Conservation (phyloP, 1,284 basidiomycete species). For the Pseudozyma thailandica region DNA sequence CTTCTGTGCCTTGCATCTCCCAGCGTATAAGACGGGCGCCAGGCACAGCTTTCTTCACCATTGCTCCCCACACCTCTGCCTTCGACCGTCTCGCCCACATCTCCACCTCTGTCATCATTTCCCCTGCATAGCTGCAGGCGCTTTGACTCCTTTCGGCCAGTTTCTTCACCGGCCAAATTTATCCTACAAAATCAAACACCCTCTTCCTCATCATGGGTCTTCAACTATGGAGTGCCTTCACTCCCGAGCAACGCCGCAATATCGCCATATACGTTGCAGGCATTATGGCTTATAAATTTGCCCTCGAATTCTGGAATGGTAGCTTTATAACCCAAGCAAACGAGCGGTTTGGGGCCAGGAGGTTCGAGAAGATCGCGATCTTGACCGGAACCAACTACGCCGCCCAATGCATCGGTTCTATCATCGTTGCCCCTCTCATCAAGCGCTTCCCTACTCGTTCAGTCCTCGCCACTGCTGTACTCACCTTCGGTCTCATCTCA, state of each 20-base stretch:
- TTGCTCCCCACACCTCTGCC: neutral
- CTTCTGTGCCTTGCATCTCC: no score
- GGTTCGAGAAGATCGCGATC: slow-evolving; percentile 62
- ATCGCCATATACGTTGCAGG: slow-evolving; percentile 58
- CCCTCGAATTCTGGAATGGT: slow-evolving; percentile 54
- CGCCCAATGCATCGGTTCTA: slow-evolving; percentile 64
- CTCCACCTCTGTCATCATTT: no score
- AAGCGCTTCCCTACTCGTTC: slow-evolving; percentile 67
- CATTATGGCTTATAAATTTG: slow-evolving; percentile 62
- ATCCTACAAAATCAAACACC: neutral
- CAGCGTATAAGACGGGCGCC: neutral
- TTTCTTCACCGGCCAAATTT: neutral
- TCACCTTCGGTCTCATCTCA: slow-evolving; percentile 67
- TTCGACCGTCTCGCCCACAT: neutral
- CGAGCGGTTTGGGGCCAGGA: slow-evolving; percentile 55
- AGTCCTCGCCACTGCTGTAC: slow-evolving; percentile 65
- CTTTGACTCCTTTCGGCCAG: neutral
- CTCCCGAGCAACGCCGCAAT: slow-evolving; percentile 55
- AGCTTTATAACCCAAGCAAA: slow-evolving; percentile 64
- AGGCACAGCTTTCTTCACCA: neutral
- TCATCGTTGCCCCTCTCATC: slow-evolving; percentile 67
- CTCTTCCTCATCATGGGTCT: slow-evolving; percentile 22
- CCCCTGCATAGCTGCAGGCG: neutral
- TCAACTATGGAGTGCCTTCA: slow-evolving; percentile 43
- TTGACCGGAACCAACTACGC: slow-evolving; percentile 65